Evolutionary conservation across 345 rosid genomes (phyloP), one percentile per base, ranked within the genome.

Genomic region (Abelmoschus esculentus): DNA sequence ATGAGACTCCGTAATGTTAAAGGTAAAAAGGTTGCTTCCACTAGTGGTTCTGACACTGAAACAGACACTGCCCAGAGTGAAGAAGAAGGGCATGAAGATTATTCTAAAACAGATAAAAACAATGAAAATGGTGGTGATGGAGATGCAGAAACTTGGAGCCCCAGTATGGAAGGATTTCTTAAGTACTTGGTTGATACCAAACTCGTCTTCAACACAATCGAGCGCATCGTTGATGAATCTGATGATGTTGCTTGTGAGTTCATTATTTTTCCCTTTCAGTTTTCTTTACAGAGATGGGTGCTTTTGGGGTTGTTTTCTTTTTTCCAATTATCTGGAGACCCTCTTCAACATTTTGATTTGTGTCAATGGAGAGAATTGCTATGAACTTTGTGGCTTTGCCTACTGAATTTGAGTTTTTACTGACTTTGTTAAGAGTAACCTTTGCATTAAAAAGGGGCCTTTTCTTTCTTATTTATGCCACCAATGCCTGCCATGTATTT

Each of bases 1-100:
- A 87, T 89, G 98, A 80, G 85, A 75, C 91, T 91, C 70, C 95
- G 95, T 55, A 91, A 93, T 74, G 62, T 81, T 56, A 86, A 84
- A 26, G 95, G 95, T 26, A 86, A 81, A 57, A 83, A 78, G 66
- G 55, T 76, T 67, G 63, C 70, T 66, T 22, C 76, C n/a, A 40
- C 26, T 38, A 28, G n/a, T 15, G 55, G 50, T 22, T 28, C 74
- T 22, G 74, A 77, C 18, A 66, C 7, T 29, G 61, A 77, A 11
- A 63, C 42, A 9, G 42, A 38, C 42, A 38, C 74, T 61, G 44
- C 66, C 70, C 73, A 44, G 22, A 34, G 58, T 4, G 72, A 53
- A 11, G 70, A 49, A 15, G 70, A 70, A 15, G 77, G 14, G 26
- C 26, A 22, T 22, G 26, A 22, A 22, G 26, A 22, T 22, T 22